Conservation (phyloP, 805 yeast species). For the Blastobotrys parvus region DNA sequence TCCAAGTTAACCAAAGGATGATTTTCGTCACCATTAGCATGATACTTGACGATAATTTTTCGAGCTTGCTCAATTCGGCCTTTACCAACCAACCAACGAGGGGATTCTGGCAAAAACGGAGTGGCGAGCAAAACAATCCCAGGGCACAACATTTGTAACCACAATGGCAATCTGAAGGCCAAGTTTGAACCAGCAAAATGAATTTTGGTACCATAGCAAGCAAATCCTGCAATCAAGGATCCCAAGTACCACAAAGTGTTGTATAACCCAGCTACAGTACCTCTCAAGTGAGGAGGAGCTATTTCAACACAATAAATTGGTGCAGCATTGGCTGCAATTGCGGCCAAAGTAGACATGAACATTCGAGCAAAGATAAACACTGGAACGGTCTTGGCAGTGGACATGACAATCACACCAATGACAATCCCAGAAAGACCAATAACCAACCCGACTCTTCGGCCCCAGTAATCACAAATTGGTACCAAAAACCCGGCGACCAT, state of each 20-base stretch:
- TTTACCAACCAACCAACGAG: constrained; percentile 68
- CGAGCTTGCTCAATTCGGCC: constrained; percentile 39
- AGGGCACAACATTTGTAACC: constrained; percentile 14
- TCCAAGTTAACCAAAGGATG: constrained; percentile 14
- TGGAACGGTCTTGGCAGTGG: constrained; percentile 7
- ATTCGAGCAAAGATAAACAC: constrained; percentile 14
- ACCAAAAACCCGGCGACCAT: constrained; percentile 10
- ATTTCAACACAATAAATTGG: constrained; percentile 14
- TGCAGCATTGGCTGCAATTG: constrained; percentile 10
- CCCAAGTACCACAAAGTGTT: constrained; percentile 12
- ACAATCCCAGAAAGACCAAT: constrained; percentile 12
- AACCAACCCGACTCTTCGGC: constrained; percentile 9
- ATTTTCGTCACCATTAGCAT: constrained; percentile 12
- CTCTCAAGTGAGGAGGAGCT: constrained; percentile 15
- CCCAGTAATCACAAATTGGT: constrained; percentile 7
- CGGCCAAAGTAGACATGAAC: constrained; percentile 11
- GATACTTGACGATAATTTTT: constrained; percentile 26
- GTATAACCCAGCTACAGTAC: constrained; percentile 13
- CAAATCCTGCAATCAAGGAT: constrained; percentile 10
- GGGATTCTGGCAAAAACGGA: constrained; percentile 73
- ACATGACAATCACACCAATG: constrained; percentile 10
- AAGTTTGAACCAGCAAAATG: constrained; percentile 2
- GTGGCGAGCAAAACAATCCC: constrained; percentile 22
- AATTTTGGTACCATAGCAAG: constrained; percentile 7
- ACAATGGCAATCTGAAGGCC: constrained; percentile 12